Evolutionary conservation across 257 asterid genomes (phyloP), one percentile per base, ranked within the genome.

Genomic region (Ajuga chamaepitys): DNA sequence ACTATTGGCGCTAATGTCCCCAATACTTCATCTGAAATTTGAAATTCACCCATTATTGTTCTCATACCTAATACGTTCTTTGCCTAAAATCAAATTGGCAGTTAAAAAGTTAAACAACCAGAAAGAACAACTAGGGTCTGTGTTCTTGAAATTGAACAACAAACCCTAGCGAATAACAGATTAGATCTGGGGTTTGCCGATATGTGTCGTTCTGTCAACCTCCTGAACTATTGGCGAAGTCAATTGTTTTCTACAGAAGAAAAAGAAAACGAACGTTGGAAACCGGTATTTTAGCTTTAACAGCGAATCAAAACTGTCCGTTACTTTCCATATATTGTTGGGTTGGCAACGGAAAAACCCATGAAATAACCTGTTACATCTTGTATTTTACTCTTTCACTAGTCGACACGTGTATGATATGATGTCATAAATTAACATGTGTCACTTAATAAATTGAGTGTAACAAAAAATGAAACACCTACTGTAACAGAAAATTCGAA

Each of bases 1-100:
- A 77, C 55, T 38, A 86, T 75, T 4, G 96, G 96, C 21, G 64
- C 66, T 66, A 88, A 62, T 2, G 89, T 86, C 9, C 96, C 96
- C 82, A 88, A 54, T 22, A 86, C 54, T 58, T 88, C 96, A 78
- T 88, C 96, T 0, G 96, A 86, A 11, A 83, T 50, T 62, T 61
- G 54, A 9, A 35, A 16, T 8, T 57, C 73, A 69, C 81, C 61
- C 67, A 40, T 65, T 34, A 70, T 32, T 74, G 62, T 70, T 3
- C 5, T 30, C 79, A 74, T 68, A 45, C 37, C 59, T 32, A 37
- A 57, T 57, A 41, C 44, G 11, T n/a, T 57, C 30, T 30, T 24
- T 2, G 2, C 18, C 35, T 1, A 40, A 62, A 28, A 56, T 16
- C 28, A 20, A 44, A 44, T 32, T 17, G 24, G 54, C 44, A 44